Conservation (phyloP, 78 protist species). For the Blattamonas nauphoetae region DNA sequence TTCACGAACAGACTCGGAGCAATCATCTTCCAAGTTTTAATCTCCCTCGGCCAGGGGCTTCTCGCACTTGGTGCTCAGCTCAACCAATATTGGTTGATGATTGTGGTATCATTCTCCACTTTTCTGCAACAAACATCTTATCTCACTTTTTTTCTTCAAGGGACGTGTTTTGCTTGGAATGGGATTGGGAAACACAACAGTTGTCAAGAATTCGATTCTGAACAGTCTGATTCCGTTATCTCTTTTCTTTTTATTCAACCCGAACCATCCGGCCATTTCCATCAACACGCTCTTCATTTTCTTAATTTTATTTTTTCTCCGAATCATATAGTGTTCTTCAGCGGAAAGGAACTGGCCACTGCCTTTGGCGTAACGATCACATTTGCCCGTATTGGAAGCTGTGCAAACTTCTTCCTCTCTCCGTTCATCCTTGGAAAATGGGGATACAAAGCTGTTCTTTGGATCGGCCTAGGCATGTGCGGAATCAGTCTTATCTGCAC, state of each 20-base stretch:
- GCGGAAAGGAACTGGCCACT: not conserved
- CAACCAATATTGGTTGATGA: not conserved
- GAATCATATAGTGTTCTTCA: not conserved
- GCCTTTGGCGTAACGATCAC: constrained; percentile 11
- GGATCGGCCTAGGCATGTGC: not conserved
- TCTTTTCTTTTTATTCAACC: not conserved
- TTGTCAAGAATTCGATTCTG: not conserved
- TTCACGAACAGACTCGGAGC: not conserved
- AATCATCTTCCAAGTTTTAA: not conserved
- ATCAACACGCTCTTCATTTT: not conserved
- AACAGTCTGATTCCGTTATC: not conserved
- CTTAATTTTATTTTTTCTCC: not conserved
- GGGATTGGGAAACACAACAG: not conserved
- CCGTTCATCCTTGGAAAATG: not conserved
- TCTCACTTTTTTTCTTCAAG: not conserved
- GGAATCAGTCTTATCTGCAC: not conserved
- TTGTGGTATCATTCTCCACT: not conserved
- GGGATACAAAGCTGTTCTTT: not conserved
- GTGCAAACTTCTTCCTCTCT: not conserved
- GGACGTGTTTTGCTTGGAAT: not conserved
- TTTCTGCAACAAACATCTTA: too few species aligned
- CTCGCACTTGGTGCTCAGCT: not conserved
- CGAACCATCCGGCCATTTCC: not conserved
- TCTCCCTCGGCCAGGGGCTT: not conserved
- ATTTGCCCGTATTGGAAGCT: not conserved